Evolutionary conservation across 148 eudicot species (phyloP), one percentile per base, ranked within the genome.

Genomic region (Rhododendron ovatum): DNA sequence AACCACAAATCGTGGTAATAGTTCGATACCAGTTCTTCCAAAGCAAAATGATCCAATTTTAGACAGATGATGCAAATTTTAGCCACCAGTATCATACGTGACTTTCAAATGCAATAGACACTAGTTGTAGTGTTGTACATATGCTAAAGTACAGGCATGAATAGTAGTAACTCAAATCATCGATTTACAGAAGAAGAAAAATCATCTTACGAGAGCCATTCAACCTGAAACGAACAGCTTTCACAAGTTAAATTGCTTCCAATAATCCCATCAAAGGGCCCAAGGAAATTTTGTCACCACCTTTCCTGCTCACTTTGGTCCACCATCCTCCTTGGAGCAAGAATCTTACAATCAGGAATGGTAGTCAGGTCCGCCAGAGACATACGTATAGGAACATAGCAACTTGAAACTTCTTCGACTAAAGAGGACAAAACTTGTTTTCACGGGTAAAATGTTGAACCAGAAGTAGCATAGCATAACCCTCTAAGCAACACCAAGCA

Each of bases 171-270:
- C 65, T 20, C 7, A 59, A 3, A 59, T 18, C 53, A 55, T 11
- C 24, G 15, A 50, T 73, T 22, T 57, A 4, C 20, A 28, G 53
- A 15, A 11, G 55, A 51, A 51, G 13, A 83, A 24, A 77, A 28
- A 24, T 17, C 48, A 61, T 83, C 51, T 43, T 15, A 85, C 35
- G 61, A 88, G 89, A 88, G 85, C 91, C 88, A 93, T 89, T 87
- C 91, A 82, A 96, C 98, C 99, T 95, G 95, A 88, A 91, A 90
- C 83, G 95, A 92, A 90, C 99, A 95, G 88, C 98, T 95, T 85
- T 88, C 92, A 85, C 98, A 96, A 81, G 90, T 88, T 85, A 95
- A 90, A 77, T 89, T 84, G 90, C 98, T 96, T 79, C 98, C 88
- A 79, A 96, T 88, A 55, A 95, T 93, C 90, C 98, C 98, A 85